phyloP scores from a whole-genome alignment of 106 monocot genomes.

The Dendrobium catenatum region DNA sequence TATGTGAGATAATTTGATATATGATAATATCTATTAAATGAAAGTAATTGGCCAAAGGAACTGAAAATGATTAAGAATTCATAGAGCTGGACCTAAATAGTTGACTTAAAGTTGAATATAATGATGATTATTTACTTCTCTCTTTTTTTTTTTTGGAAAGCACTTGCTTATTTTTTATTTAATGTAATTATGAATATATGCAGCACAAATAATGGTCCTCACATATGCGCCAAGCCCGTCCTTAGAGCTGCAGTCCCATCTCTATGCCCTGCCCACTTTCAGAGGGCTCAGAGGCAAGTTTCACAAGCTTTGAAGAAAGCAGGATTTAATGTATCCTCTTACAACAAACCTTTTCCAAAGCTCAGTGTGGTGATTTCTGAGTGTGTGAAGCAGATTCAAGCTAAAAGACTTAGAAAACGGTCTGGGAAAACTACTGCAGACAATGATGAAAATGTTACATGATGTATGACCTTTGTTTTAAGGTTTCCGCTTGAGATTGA shows the following conservation, averaged over 20 bases:
- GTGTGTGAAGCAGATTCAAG: conserved; percentile 52
- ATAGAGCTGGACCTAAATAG: too few relatives aligned
- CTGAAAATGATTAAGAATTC: too few relatives aligned
- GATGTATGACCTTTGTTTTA: not conserved
- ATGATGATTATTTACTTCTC: too few relatives aligned
- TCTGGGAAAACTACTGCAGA: not conserved
- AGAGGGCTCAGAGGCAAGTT: conserved; percentile 36
- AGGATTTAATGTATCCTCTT: conserved; percentile 35
- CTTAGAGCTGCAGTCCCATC: conserved; percentile 40
- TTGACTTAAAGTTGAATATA: too few relatives aligned
- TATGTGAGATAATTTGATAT: too few relatives aligned
- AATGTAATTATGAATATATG: conserved; percentile 5
- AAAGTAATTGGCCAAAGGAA: too few relatives aligned
- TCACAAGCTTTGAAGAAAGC: conserved; percentile 53
- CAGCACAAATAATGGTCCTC: conserved; percentile 31
- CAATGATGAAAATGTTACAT: not conserved
- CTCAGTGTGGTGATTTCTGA: conserved; percentile 41
- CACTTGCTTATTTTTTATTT: not conserved
- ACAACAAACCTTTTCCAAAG: conserved; percentile 33
- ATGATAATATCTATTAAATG: too few relatives aligned
- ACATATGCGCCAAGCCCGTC: conserved; percentile 50
- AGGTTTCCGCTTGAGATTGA: not conserved
- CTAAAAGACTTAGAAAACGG: conserved; percentile 30
- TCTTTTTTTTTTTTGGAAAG: not conserved
- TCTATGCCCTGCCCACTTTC: conserved; percentile 52